These are phyloP conservation scores for Alloteropsis semialata DNA, from an alignment of 176 grass and related monocot species.

Conservation along the genomic window DNA sequence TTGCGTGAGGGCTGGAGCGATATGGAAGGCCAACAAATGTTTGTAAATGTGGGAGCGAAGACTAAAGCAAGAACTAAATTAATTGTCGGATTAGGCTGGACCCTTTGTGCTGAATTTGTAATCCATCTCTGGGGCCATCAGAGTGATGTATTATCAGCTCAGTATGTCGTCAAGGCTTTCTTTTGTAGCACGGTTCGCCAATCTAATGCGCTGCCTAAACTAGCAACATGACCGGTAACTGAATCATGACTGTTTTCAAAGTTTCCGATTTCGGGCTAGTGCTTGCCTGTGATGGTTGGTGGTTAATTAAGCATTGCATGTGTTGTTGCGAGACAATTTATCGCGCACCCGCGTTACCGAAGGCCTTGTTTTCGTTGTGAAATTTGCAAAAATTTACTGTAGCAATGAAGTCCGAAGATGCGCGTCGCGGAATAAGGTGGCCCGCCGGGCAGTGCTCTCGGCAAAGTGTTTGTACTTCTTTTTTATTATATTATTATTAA, in stretches of 20 bases:
- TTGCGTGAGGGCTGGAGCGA: background rate
- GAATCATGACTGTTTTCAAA: too few species aligned
- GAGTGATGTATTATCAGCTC: background rate
- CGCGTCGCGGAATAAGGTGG: too few species aligned
- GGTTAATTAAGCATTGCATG: background rate
- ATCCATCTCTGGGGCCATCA: background rate
- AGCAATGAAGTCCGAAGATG: too few species aligned
- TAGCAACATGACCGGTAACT: background rate
- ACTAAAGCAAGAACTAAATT: background rate
- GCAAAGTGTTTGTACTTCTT: too few species aligned
- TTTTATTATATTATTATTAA: too few species aligned
- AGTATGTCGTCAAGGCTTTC: background rate
- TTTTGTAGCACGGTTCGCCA: background rate
- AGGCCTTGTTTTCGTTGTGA: too few species aligned
- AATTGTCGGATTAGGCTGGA: background rate
- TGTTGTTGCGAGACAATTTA: background rate
- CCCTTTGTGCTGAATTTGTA: background rate
- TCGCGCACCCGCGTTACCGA: too few species aligned
- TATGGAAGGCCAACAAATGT: background rate
- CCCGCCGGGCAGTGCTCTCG: too few species aligned
- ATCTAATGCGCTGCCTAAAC: background rate
- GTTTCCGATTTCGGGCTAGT: background rate
- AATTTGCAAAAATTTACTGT: too few species aligned
- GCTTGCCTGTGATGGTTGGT: background rate
- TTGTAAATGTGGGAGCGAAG: background rate